Evolutionary conservation across 352 stramenopile species (phyloP).

Genomic region (Thalassiosira delicatula): DNA sequence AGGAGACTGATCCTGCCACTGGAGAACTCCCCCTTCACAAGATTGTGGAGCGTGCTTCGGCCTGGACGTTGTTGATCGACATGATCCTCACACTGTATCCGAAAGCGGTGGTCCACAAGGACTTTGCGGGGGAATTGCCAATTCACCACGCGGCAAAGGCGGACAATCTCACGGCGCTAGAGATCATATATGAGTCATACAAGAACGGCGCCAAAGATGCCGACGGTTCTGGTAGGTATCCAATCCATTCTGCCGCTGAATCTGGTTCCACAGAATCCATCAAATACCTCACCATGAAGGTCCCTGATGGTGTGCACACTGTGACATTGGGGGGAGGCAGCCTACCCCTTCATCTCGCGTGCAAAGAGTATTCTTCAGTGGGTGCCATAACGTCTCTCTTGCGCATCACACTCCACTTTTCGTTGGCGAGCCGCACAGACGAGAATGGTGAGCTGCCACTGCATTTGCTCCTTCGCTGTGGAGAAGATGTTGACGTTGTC

Average conservation of each 20-base stretch:
- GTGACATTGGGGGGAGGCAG: slow-evolving; percentile 76
- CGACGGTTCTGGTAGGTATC: slow-evolving; percentile 75
- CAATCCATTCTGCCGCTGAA: slow-evolving; percentile 83
- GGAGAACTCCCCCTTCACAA: slow-evolving; percentile 84
- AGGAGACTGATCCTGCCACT: slow-evolving; percentile 70
- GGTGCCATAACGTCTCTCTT: slow-evolving; percentile 83
- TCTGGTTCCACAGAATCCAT: slow-evolving; percentile 82
- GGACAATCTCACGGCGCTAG: slow-evolving; percentile 80
- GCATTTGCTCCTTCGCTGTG: slow-evolving; percentile 81
- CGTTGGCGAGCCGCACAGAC: slow-evolving; percentile 78
- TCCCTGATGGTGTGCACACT: slow-evolving; percentile 76
- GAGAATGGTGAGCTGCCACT: slow-evolving; percentile 84
- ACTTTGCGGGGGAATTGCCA: slow-evolving; percentile 79
- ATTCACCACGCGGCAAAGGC: slow-evolving; percentile 83
- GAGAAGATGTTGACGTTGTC: slow-evolving; percentile 74
- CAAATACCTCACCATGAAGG: slow-evolving; percentile 83
- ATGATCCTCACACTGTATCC: slow-evolving; percentile 84
- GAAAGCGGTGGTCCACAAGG: slow-evolving; percentile 83
- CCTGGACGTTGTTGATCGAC: slow-evolving; percentile 84
- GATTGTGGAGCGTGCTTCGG: slow-evolving; percentile 73
- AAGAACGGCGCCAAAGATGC: slow-evolving; percentile 84
- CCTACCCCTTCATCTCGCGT: slow-evolving; percentile 83
- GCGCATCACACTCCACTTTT: slow-evolving; percentile 74
- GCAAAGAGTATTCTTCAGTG: slow-evolving; percentile 80
- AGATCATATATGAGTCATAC: slow-evolving; percentile 85